These are phyloP conservation scores for Podosphaera aphanis DNA, from an alignment of 2,329 filamentous ascomycete genomes.

Conservation along the genomic window DNA sequence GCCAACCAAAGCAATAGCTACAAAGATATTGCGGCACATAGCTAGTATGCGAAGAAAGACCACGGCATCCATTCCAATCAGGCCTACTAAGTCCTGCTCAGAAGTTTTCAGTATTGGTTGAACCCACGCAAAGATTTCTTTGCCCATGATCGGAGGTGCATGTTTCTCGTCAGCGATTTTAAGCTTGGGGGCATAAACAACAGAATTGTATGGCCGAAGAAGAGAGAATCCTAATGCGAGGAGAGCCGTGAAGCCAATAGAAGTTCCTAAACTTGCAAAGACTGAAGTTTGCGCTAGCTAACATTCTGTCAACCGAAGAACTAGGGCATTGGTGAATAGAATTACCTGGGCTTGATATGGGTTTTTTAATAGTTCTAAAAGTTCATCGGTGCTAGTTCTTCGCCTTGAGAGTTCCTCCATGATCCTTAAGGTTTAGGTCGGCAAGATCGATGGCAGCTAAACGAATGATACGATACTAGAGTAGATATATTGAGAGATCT, in stretches of 20 bases:
- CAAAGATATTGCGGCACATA: slow-evolving; percentile 85
- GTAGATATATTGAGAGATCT: not conserved
- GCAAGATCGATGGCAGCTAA: not conserved
- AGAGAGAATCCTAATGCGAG: slow-evolving; percentile 69
- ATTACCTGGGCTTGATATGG: slow-evolving; percentile 12
- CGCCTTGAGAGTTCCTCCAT: not conserved
- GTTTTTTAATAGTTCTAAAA: slow-evolving; percentile 13
- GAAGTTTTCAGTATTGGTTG: slow-evolving; percentile 52
- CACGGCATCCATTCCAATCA: slow-evolving; percentile 74
- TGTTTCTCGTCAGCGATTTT: slow-evolving; percentile 84
- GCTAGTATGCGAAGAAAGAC: slow-evolving; percentile 70
- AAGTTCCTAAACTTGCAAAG: slow-evolving; percentile 57
- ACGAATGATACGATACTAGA: not conserved
- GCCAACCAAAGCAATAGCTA: slow-evolving; percentile 46
- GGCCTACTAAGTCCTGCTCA: slow-evolving; percentile 55
- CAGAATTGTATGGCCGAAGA: slow-evolving; percentile 69
- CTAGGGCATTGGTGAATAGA: not conserved
- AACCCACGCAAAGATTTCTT: slow-evolving; percentile 74
- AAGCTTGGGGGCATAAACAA: slow-evolving; percentile 83
- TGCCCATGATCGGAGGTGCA: slow-evolving; percentile 65
- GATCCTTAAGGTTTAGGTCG: not conserved
- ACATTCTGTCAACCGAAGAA: slow-evolving; percentile 3
- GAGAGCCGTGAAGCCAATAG: slow-evolving; percentile 47
- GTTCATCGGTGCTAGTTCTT: slow-evolving; percentile 8
- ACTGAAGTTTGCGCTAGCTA: slow-evolving; percentile 31